phyloP scores from a whole-genome alignment of 2,329 filamentous ascomycete genomes.

The Fusarium brachygibbosum region DNA sequence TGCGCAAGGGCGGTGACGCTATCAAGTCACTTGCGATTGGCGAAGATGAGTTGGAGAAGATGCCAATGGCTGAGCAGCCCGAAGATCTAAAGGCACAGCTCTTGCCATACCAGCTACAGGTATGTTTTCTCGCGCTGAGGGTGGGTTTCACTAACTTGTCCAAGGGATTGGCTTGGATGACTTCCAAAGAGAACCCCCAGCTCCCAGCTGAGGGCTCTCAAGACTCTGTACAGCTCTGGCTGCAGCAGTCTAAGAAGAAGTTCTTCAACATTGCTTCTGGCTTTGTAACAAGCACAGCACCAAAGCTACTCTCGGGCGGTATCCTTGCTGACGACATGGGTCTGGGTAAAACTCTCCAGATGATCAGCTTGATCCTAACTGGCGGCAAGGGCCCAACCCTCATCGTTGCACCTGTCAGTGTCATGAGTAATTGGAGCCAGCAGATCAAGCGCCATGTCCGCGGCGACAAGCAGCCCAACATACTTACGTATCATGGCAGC shows the following conservation, averaged over 20 bases:
- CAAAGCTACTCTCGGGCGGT: conserved; percentile 80
- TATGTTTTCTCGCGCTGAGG: conserved; percentile 44
- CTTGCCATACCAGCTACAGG: conserved; percentile 82
- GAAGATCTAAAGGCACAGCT: conserved; percentile 73
- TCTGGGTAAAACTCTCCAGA: conserved; percentile 87
- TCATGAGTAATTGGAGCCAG: conserved; percentile 91
- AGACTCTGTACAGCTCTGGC: conserved; percentile 83
- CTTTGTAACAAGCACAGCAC: conserved; percentile 70
- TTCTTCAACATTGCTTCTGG: conserved; percentile 73
- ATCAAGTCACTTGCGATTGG: conserved; percentile 78
- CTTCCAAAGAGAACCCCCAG: conserved; percentile 78
- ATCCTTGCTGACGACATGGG: conserved; percentile 94
- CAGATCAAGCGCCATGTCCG: conserved; percentile 82
- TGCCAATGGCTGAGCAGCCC: conserved; percentile 81
- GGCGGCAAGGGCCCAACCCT: conserved; percentile 74
- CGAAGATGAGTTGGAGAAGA: conserved; percentile 76
- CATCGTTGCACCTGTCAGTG: conserved; percentile 84
- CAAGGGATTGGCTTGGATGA: conserved; percentile 85
- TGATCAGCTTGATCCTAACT: conserved; percentile 81
- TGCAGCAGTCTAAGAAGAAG: conserved; percentile 63
- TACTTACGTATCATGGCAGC: conserved; percentile 81
- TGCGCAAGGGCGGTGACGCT: conserved; percentile 73
- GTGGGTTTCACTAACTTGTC: conserved; percentile 38
- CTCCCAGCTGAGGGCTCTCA: conserved; percentile 70
- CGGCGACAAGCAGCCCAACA: conserved; percentile 70